Conservation (phyloP, 1,284 basidiomycete genomes). For the Rhodofomes roseus region DNA sequence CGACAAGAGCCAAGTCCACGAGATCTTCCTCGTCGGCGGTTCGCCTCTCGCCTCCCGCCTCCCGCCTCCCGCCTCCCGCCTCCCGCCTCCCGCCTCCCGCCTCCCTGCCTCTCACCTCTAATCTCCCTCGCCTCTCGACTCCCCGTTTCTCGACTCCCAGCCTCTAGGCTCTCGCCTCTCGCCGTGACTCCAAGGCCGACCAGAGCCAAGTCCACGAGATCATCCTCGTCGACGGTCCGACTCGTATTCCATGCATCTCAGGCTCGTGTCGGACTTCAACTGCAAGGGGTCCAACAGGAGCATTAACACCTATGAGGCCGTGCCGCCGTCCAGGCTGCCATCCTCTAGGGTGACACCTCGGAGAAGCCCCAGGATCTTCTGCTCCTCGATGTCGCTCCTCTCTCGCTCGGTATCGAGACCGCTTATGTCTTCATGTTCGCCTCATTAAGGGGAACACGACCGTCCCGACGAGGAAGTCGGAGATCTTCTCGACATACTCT, state of each 20-base stretch:
- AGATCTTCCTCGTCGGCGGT: too few relatives aligned
- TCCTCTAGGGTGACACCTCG: slow-evolving; percentile 96
- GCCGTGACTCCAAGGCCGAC: slow-evolving; percentile 97
- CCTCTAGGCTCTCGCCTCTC: too few relatives aligned
- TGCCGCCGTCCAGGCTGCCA: slow-evolving; percentile 98
- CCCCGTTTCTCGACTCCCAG: too few relatives aligned
- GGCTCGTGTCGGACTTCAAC: slow-evolving; percentile 98
- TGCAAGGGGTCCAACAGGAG: slow-evolving; percentile 95
- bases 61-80: too few relatives aligned
- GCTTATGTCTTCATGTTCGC: slow-evolving; percentile 99
- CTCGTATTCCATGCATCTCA: slow-evolving; percentile 98
- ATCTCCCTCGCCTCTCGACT: too few relatives aligned
- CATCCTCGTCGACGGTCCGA: slow-evolving; percentile 97
- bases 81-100: too few relatives aligned
- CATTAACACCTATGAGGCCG: slow-evolving; percentile 99
- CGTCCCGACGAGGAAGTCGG: slow-evolving; percentile 98
- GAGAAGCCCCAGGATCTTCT: slow-evolving; percentile 98
- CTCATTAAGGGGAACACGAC: slow-evolving; percentile 99
- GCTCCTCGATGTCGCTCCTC: slow-evolving; percentile 93
- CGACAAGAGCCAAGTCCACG: too few relatives aligned
- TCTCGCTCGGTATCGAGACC: slow-evolving; percentile 98
- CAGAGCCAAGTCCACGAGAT: slow-evolving; percentile 95
- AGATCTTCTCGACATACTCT: slow-evolving; percentile 98
- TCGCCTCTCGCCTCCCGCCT: too few relatives aligned
- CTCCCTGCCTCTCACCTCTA: too few relatives aligned